Base-by-base conservation (phyloP, 768 basidiomycete species). In the Rhodosporidiobolus odoratus region DNA sequence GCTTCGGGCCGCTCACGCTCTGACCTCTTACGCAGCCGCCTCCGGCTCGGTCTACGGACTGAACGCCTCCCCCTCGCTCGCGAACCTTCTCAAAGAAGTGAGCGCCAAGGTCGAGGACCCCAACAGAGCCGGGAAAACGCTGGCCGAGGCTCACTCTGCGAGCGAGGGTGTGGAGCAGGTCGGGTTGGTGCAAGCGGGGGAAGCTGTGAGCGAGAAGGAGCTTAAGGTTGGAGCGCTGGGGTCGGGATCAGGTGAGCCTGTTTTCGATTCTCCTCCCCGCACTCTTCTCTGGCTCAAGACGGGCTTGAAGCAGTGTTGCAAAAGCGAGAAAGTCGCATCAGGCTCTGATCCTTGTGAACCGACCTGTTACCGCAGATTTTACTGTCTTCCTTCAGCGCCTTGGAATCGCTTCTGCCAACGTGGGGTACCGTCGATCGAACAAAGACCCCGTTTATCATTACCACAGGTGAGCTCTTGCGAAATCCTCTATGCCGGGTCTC, bases 351-450 rank as follows among this genome's bases (percentile, higher is more conserved):
- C 76, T n/a, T n/a, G n/a, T n/a, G n/a, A n/a, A 74, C 43, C 43
- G 47, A 71, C 43, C 47, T 45, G 27, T 32, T 3, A 91, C 91
- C 34, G 91, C 90, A 67, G 95, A 97, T 79, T 97, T 84, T 75
- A 96, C 94, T 0, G 88, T 91, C 16, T 96, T 97, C 82, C 80
- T 98, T 75, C 91, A 97, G 79, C 83, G 87, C 50, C 82, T 87
- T 61, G 89, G 89, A 3, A 84, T 89, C 62, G 80, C 85, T 56
- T 69, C 74, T 15, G 65, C 75, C 4, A 76, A 79, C 65, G 72
- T 78, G 23, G 81, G 79, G 1, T 81, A 78, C 73, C 53, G 69
- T 15, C 74, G 80, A 23, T 75, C 71, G 15, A 76, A 72, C 16
- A 60, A 72, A 79, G 84, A 78, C 82, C 83, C 77, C 72, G 69